Evolutionary conservation across 352 stramenopile species (phyloP).

Genomic region (Pythium dissimile): DNA sequence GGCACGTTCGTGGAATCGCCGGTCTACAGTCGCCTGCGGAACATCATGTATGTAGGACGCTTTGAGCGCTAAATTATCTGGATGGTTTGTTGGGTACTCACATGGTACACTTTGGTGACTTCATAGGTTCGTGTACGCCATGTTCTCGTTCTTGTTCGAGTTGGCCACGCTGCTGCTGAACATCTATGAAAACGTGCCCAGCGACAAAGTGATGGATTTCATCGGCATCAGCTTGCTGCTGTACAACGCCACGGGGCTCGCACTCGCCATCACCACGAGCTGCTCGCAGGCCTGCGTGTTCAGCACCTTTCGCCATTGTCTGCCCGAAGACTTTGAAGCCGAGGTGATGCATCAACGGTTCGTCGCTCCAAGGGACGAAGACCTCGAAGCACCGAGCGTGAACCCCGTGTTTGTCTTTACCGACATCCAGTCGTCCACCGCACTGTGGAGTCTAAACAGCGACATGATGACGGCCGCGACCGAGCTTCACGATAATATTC

Average conservation of each 20-base stretch:
- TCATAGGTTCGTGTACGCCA: conserved; percentile 42
- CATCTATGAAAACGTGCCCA: not conserved
- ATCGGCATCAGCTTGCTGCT: conserved; percentile 9
- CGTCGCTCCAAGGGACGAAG: conserved; percentile 10
- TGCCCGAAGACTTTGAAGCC: conserved; percentile 44
- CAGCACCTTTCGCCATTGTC: conserved; percentile 35
- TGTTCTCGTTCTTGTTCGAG: conserved; percentile 56
- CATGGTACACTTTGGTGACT: not conserved
- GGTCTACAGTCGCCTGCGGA: conserved; percentile 61
- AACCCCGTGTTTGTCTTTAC: conserved; percentile 70
- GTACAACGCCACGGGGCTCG: conserved; percentile 1
- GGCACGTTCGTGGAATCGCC: conserved; percentile 60
- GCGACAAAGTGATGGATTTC: not conserved
- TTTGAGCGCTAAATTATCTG: not conserved
- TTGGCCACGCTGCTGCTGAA: conserved; percentile 6
- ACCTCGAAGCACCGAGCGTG: conserved; percentile 39
- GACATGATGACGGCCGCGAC: conserved; percentile 46
- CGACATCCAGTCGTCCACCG: conserved; percentile 63
- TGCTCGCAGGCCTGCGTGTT: conserved; percentile 53
- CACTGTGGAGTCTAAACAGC: conserved; percentile 43
- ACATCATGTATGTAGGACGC: conserved; percentile 42
- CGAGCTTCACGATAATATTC: conserved; percentile 42
- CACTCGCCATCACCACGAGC: conserved; percentile 4
- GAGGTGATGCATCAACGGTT: conserved; percentile 27
- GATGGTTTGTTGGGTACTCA: not conserved